Conservation (phyloP, 148 eudicot species). For the Gaultheria prostrata region DNA sequence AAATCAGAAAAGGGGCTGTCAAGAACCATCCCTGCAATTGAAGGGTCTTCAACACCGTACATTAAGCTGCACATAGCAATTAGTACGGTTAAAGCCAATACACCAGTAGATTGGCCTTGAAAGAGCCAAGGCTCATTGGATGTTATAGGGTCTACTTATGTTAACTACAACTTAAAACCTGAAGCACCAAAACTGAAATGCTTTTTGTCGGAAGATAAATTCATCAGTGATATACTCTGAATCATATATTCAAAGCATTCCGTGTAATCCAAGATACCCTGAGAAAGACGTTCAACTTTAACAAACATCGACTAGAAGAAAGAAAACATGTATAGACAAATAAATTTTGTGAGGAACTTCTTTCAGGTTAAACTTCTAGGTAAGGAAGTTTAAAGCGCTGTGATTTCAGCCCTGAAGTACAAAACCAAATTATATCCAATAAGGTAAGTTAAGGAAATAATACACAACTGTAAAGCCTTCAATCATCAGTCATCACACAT, state of each 20-base stretch:
- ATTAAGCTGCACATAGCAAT: slow-evolving; percentile 61
- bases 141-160: neutral
- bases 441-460: neutral
- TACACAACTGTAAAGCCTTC: neutral
- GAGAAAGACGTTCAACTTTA: slow-evolving; percentile 4
- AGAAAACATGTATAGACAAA: neutral
- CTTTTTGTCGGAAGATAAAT: neutral
- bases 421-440: neutral
- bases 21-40: slow-evolving; percentile 98
- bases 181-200: neutral
- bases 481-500: neutral
- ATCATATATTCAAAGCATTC: neutral
- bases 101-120: neutral
- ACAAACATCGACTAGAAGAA: neutral
- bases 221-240: neutral
- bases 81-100: slow-evolving; percentile 5
- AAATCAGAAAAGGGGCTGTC: slow-evolving; percentile 97
- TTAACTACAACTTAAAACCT: neutral
- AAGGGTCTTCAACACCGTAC: slow-evolving; percentile 99
- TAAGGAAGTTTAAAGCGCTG: neutral
- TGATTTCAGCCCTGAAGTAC: neutral
- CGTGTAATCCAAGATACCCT: neutral
- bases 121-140: neutral
- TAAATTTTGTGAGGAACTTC: neutral
- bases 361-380: neutral